Evolutionary conservation across 1,139 yeast species (phyloP).

Genomic region (Pichia sp.): DNA sequence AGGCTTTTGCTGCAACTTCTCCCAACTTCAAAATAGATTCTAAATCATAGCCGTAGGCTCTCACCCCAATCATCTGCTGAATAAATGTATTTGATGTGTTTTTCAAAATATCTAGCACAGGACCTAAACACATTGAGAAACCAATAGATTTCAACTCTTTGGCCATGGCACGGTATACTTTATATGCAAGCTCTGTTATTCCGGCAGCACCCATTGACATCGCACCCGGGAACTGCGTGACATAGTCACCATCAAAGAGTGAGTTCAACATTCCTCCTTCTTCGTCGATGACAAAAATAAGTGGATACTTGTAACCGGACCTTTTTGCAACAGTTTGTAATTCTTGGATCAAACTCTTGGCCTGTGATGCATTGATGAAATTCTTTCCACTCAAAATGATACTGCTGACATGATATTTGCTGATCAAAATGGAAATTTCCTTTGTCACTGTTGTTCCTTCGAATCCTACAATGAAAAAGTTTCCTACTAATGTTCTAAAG

Average conservation of each 20-base stretch:
- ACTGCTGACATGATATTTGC: constrained; percentile 50
- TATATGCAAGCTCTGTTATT: constrained; percentile 47
- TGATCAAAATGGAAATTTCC: constrained; percentile 52
- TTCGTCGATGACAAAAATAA: constrained; percentile 42
- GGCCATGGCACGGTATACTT: constrained; percentile 55
- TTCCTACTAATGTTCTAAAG: constrained; percentile 16
- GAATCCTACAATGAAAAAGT: constrained; percentile 60
- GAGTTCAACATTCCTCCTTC: constrained; percentile 55
- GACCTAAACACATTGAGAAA: constrained; percentile 56
- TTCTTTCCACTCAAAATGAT: constrained; percentile 56
- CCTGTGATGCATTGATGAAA: constrained; percentile 50
- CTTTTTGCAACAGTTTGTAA: constrained; percentile 53
- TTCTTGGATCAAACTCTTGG: constrained; percentile 47
- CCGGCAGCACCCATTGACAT: constrained; percentile 64
- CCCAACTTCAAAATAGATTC: constrained; percentile 57
- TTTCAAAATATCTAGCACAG: constrained; percentile 61
- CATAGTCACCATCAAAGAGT: constrained; percentile 47
- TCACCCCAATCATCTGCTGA: constrained; percentile 51
- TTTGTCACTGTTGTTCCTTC: constrained; percentile 55
- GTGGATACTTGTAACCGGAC: constrained; percentile 52
- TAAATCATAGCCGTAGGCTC: constrained; percentile 62
- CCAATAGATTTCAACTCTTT: constrained; percentile 53
- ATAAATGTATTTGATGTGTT: constrained; percentile 46
- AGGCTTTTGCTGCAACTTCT: constrained; percentile 52
- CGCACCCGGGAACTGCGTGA: constrained; percentile 63